Evolutionary conservation across 1,284 basidiomycete species (phyloP).

Genomic region (Volvariella surrecta): DNA sequence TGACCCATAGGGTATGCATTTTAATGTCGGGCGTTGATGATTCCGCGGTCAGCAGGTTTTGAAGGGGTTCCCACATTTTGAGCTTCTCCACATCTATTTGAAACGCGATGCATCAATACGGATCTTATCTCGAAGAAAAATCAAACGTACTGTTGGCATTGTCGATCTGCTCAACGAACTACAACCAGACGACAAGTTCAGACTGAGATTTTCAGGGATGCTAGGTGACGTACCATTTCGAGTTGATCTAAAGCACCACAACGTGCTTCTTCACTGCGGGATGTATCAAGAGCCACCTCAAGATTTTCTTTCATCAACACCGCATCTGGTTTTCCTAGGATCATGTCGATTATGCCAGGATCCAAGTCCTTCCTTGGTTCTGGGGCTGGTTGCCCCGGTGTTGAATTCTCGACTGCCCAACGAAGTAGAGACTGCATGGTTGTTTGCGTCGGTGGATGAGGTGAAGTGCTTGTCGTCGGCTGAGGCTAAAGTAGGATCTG

Average conservation of each 20-base stretch:
- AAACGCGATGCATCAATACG: neutral
- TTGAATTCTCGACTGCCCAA: constrained; percentile 68
- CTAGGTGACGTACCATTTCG: constrained; percentile 71
- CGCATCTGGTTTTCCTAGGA: constrained; percentile 82
- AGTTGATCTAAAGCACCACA: constrained; percentile 86
- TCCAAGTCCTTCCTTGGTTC: constrained; percentile 44
- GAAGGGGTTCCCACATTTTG: constrained; percentile 81
- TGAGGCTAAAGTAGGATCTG: neutral
- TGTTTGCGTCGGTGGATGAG: neutral
- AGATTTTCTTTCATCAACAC: constrained; percentile 86
- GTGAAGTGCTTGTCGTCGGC: neutral
- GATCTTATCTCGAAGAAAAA: neutral
- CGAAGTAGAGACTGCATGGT: constrained; percentile 62
- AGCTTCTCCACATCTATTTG: constrained; percentile 75
- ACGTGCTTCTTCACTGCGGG: constrained; percentile 54
- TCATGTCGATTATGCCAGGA: constrained; percentile 77
- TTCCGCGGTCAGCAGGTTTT: constrained; percentile 53
- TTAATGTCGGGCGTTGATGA: constrained; percentile 55
- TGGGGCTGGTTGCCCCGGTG: constrained; percentile 11
- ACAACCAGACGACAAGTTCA: constrained; percentile 6
- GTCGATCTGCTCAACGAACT: constrained; percentile 92
- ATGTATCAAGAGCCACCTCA: constrained; percentile 59
- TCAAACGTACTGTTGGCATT: constrained; percentile 78
- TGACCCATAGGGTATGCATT: constrained; percentile 80
- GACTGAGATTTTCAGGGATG: neutral